Evolutionary conservation across 495 filamentous ascomycete genomes (phyloP).

Genomic region (Xanthoparmelia taractica): DNA sequence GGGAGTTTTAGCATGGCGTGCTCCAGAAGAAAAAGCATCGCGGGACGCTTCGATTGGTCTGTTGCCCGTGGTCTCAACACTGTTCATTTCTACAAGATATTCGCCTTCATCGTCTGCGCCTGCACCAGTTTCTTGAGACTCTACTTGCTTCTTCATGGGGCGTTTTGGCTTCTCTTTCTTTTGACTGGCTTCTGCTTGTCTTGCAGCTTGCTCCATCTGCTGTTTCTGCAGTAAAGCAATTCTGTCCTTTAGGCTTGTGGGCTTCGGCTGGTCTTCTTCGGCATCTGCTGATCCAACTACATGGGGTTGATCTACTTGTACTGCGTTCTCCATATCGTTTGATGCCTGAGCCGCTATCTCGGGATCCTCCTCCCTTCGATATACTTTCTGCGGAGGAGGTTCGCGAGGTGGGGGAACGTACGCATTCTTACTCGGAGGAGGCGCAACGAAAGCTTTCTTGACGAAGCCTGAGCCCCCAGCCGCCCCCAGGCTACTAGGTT

Average conservation of each 20-base stretch:
- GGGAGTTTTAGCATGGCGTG: slow-evolving; percentile 31
- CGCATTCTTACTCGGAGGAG: slow-evolving; percentile 87
- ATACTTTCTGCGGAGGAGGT: slow-evolving; percentile 62
- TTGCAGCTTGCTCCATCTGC: slow-evolving; percentile 75
- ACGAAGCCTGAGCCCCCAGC: slow-evolving; percentile 63
- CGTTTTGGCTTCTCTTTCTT: slow-evolving; percentile 85
- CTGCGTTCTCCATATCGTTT: slow-evolving; percentile 47
- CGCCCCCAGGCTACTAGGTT: slow-evolving; percentile 56
- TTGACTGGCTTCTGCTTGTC: slow-evolving; percentile 68
- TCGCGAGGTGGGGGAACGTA: slow-evolving; percentile 70
- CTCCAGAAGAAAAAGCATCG: slow-evolving; percentile 30
- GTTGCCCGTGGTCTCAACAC: slow-evolving; percentile 46
- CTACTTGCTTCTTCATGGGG: slow-evolving; percentile 71
- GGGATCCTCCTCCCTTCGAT: slow-evolving; percentile 83
- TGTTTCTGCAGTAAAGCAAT: slow-evolving; percentile 92
- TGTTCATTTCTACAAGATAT: slow-evolving; percentile 40
- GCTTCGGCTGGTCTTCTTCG: slow-evolving; percentile 72
- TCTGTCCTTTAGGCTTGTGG: slow-evolving; percentile 84
- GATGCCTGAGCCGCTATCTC: slow-evolving; percentile 58
- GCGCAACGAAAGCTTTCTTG: slow-evolving; percentile 97
- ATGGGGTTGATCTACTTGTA: slow-evolving; percentile 52
- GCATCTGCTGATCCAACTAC: slow-evolving; percentile 48
- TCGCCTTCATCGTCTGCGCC: slow-evolving; percentile 32
- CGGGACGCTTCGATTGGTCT: slow-evolving; percentile 50
- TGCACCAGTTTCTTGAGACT: slow-evolving; percentile 39